Base-by-base conservation (phyloP, 805 yeast species). In the Grigorovia jiainica region DNA sequence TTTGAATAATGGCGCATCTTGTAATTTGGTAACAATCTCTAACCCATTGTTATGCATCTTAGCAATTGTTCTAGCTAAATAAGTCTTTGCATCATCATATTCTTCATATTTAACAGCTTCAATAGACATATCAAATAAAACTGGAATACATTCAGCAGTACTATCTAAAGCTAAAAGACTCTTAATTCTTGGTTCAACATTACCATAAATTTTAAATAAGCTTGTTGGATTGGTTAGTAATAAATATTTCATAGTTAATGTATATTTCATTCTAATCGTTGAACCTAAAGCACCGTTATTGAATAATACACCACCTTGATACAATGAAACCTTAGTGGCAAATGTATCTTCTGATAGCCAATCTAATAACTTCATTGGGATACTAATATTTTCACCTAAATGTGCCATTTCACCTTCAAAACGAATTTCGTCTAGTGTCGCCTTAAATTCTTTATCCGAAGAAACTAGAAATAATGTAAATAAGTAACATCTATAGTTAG, bases 331-430 rank as follows among this genome's bases (percentile, higher is more conserved):
- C 34, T 56, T 57, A 0, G 71, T 58, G 16, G 48, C 46, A 7
- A 56, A 55, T 5, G 52, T 39, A 34, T 60, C 62, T 3, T 60
- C 54, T 5, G 57, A 38, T 23, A 67, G 30, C 60, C 65, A 58
- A 41, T 57, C 63, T 9, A 62, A 45, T 25, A 70, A 43, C 3
- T 43, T 24, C 21, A 54, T 52, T 8, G 79, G 78, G 8, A 71
- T 51, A n/a, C 53, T 57, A 17, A 56, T 53, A 11, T 58, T 56
- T 1, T 61, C 65, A 32, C 55, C 60, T 20, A 72, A 40, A 1
- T 38, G 36, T 3, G 64, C 44, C 44, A 58, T 47, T 7, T 65
- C 68, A 8, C 54, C 60, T 16, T 58, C 58, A 20, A 67, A 40
- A 7, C 65, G 71, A 40, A 64, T 62, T 3, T 60, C 64, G 23